Percentiles rank a stretch among this genome's conserved stretches.
These are phyloP conservation scores for Talaromyces funiculosus DNA, from an alignment of 2,329 filamentous ascomycete species.

Conservation along the genomic window DNA sequence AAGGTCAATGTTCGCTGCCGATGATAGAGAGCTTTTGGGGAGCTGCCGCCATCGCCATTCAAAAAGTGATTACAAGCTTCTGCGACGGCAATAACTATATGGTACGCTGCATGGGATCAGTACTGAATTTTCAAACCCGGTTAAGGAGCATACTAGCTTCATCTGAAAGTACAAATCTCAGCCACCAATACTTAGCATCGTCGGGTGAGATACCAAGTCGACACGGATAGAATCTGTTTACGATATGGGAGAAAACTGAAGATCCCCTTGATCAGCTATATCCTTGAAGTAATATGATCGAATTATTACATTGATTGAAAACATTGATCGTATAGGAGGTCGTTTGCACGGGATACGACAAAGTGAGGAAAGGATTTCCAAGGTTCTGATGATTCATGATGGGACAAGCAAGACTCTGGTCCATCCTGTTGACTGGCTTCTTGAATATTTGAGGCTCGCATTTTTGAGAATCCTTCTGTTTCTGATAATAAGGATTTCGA, in stretches of 20 bases:
- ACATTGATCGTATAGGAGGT: not conserved
- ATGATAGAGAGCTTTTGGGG: slow-evolving; percentile 5
- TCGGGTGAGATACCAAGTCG: slow-evolving; percentile 6
- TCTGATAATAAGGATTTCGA: not conserved
- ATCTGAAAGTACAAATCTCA: slow-evolving; percentile 5
- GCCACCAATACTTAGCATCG: slow-evolving; percentile 9
- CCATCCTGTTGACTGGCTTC: no score
- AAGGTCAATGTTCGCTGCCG: slow-evolving; percentile 5
- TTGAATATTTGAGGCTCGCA: not conserved
- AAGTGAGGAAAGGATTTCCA: slow-evolving; percentile 4
- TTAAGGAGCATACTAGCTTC: slow-evolving; percentile 1
- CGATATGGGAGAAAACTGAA: slow-evolving; percentile 4
- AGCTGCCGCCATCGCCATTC: not conserved
- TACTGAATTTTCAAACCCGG: no score
- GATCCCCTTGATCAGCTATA: not conserved
- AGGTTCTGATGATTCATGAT: not conserved
- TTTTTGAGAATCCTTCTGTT: not conserved
- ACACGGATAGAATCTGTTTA: slow-evolving; percentile 8
- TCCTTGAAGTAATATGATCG: not conserved
- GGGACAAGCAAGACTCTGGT: not conserved
- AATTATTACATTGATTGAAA: slow-evolving; percentile 1
- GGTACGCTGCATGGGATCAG: slow-evolving; percentile 1
- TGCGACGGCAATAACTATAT: slow-evolving; percentile 3
- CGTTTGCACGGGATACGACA: slow-evolving; percentile 2
- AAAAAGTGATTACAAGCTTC: slow-evolving; percentile 7